Base-by-base conservation (phyloP, 306 rosid species). In the Cyamopsis tetragonoloba region DNA sequence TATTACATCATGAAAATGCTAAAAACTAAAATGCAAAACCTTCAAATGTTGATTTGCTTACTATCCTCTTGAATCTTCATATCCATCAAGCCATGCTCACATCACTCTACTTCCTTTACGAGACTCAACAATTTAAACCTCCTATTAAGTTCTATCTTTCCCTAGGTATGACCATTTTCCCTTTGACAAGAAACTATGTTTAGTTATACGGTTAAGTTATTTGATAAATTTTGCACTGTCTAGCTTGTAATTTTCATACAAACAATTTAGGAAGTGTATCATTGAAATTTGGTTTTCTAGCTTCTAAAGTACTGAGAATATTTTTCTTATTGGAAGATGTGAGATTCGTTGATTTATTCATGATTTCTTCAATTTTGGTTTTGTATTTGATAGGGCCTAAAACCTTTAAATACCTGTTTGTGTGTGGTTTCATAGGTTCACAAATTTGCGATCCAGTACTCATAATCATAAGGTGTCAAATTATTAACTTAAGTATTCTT, bases 41-140 rank as follows among this genome's bases (percentile, higher is more conserved):
- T n/a, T n/a, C n/a, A n/a, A n/a, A n/a, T n/a, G n/a, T n/a, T n/a
- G n/a, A n/a, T n/a, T n/a, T n/a, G n/a, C n/a, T n/a, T n/a, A n/a
- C n/a, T n/a, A n/a, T n/a, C n/a, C n/a, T n/a, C n/a, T n/a, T n/a
- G n/a, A n/a, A n/a, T n/a, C n/a, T n/a, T n/a, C n/a, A n/a, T n/a
- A n/a, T n/a, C n/a, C n/a, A n/a, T n/a, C n/a, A n/a, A n/a, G n/a
- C n/a, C n/a, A n/a, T n/a, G n/a, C n/a, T n/a, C n/a, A n/a, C n/a
- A n/a, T n/a, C n/a, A n/a, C 91, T 88, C 64, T 93, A 83, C 66
- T 86, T 91, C 64, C 91, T 93, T 49, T 77, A 88, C 12, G 96
- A 93, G 87, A 88, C 89, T 64, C 99, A 93, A 39, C 96, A 95
- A 14, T 83, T 83, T 73, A 90, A 82, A 55, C 89, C 99, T 14